phyloP scores from a whole-genome alignment of 2,329 filamentous ascomycete genomes.

The Penicillium decumbens region DNA sequence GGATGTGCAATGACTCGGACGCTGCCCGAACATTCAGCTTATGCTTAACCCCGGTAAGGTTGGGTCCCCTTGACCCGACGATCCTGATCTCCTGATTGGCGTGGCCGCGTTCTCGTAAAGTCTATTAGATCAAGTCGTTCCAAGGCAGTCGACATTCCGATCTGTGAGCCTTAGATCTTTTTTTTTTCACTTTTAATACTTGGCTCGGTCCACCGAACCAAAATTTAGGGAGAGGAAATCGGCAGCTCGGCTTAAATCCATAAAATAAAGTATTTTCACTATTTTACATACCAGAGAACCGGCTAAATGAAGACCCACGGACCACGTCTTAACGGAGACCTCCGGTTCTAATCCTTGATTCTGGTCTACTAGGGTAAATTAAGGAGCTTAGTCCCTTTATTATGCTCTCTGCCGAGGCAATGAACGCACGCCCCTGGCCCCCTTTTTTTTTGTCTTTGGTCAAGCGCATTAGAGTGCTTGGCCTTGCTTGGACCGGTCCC shows the following conservation, averaged over 20 bases:
- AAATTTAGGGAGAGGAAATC: background rate
- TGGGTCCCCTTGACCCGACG: conserved; percentile 26
- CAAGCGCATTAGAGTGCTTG: conserved; percentile 23
- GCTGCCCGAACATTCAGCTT: conserved; percentile 26
- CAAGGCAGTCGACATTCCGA: conserved; percentile 5
- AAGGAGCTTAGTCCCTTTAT: no score
- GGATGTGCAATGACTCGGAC: conserved; percentile 26
- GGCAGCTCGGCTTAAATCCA: conserved; percentile 7
- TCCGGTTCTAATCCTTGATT: background rate
- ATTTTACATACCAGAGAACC: background rate
- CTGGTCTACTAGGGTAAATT: background rate
- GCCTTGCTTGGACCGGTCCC: conserved; percentile 19
- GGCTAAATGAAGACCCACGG: conserved; percentile 7
- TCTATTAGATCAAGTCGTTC: conserved; percentile 17
- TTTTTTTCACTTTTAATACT: no score
- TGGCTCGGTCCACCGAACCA: background rate
- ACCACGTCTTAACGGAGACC: conserved; percentile 14
- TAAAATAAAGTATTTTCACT: background rate
- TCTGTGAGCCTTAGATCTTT: background rate
- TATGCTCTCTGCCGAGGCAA: no score
- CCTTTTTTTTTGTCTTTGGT: conserved; percentile 12
- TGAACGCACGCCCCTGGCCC: no score
- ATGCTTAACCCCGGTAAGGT: conserved; percentile 41
- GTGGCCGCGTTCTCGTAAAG: conserved; percentile 11
- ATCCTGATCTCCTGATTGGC: conserved; percentile 22